Evolutionary conservation across 2,329 filamentous ascomycete species (phyloP), one percentile per base, ranked within the genome.

Genomic region (Talaromyces sp.): DNA sequence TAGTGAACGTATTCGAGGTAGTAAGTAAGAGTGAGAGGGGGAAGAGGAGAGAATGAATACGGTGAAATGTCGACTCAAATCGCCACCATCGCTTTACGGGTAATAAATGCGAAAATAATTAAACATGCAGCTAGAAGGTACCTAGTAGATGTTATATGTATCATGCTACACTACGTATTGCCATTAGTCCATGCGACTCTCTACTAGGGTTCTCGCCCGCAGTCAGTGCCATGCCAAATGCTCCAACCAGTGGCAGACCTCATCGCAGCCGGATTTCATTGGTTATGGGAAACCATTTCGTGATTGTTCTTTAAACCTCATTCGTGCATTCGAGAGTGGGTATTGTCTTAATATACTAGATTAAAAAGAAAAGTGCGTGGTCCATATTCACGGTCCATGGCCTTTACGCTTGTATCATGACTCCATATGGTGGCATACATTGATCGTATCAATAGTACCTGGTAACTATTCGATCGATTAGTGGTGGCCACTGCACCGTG

Each of bases 201-300:
- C 10, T 31, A 38, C 53, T 56, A 56, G 31, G 51, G 53, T 36
- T 38, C 53, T 56, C 53, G 43, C 27, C 22, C 47, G 25, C 47
- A 51, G 22, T 53, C 25, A 25, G 51, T 29, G 31, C 53, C 29
- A 34, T 56, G 59, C 45, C 11, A 51, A 61, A 61, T 61, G 59
- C 27, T 51, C 59, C 59, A 61, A 61, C 59, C 31, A 27, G 27
- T 47, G 43, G 8, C 25, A 29, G 38, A 31, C 38, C 19, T 31
- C 10, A 49, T 49, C 7, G 27, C 10, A 3, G 15, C 5, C 22
- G 19, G 6, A 40, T 17, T 17, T 22, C 4, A 61, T 61, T 49
- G 43, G 60, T 22, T 22, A 53, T 38, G 47, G 45, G 22, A 54
- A 15, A 2, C 10, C 31, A 34, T 54, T 13, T 31, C 36, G 51